Evolutionary conservation across 2,329 filamentous ascomycete species (phyloP).

Genomic region (Curvularia eragrostidis): DNA sequence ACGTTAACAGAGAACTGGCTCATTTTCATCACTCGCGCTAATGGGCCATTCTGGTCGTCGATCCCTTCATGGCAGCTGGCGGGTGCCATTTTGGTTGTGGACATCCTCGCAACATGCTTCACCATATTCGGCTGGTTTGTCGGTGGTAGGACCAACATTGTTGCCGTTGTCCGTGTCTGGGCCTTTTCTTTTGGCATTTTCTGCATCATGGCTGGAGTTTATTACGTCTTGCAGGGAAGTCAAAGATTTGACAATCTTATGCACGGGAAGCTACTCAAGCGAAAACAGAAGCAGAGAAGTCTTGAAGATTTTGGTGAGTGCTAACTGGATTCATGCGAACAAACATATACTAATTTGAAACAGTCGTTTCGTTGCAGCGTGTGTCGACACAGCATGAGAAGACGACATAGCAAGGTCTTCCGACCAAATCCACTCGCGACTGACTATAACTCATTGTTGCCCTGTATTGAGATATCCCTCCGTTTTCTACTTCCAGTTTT

Average conservation of each 20-base stretch:
- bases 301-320: slow-evolving; percentile 86
- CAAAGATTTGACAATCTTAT: slow-evolving; percentile 88
- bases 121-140: slow-evolving; percentile 85
- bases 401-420: slow-evolving; percentile 66
- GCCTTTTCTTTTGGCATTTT: slow-evolving; percentile 91
- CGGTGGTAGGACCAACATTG: slow-evolving; percentile 72
- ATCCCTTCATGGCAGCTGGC: slow-evolving; percentile 85
- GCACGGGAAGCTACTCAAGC: slow-evolving; percentile 86
- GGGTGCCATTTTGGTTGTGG: slow-evolving; percentile 80
- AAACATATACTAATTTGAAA: slow-evolving; percentile 56
- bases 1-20: slow-evolving; percentile 94
- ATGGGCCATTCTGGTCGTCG: slow-evolving; percentile 90
- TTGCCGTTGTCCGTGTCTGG: slow-evolving; percentile 87
- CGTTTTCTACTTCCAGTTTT: not conserved
- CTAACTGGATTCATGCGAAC: slow-evolving; percentile 26
- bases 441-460: not conserved
- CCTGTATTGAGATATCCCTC: not conserved
- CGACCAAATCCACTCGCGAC: not conserved
- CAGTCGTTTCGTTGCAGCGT: slow-evolving; percentile 87
- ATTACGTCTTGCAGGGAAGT: slow-evolving; percentile 82
- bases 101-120: slow-evolving; percentile 85
- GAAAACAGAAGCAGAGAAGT: slow-evolving; percentile 80
- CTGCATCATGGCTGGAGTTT: slow-evolving; percentile 78
- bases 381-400: slow-evolving; percentile 93
- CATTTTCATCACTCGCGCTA: slow-evolving; percentile 94